Base-by-base conservation (phyloP, 345 rosid genomes). In the Clausena lansium region DNA sequence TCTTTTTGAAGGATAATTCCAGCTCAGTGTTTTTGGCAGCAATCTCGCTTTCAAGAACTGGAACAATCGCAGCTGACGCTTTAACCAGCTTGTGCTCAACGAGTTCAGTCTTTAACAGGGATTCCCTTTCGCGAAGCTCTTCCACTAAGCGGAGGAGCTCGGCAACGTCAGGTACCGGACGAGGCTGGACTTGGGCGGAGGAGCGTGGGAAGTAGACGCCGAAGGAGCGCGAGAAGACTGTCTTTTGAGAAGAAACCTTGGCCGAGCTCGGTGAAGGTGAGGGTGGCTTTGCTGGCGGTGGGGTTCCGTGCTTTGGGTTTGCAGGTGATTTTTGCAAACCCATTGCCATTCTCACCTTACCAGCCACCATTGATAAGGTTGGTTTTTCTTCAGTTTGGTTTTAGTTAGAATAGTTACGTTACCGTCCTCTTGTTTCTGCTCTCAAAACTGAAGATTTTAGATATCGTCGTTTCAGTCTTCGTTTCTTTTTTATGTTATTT, bases 181-280 rank as follows among this genome's bases (percentile, higher is more conserved):
- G 91, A 54, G 97, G 97, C 91, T 93, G 99, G 66, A 96, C 98
- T 78, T 96, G 98, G 14, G 98, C 93, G 7, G 98, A 94, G 69
- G 99, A 82, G 66, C 98, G 97, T 7, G 99, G 99, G 90, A 96
- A 94, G 84, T 94, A 94, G 58, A 84, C 93, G 3, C 97, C 97
- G 61, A 93, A 86, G 15, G 98, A 89, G 32, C 98, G 95, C 0
- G 95, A 83, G 75, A 92, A 93, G 0, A 83, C 82, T 0, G 91
- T 66, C 75, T 87, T 90, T 28, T 81, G 86, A 41, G 89, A 73
- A 25, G 81, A 63, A 55, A 22, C 80, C 79, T 77, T 83, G 61
- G 7, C 78, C 81, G 86, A 75, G 78, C 79, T 74, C 14, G 91
- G 84, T 0, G 90, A 83, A 10, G 89, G 85, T 28, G 78, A 76